phyloP scores from a whole-genome alignment of 2,329 filamentous ascomycete genomes.

The Fusarium pseudograminearum region DNA sequence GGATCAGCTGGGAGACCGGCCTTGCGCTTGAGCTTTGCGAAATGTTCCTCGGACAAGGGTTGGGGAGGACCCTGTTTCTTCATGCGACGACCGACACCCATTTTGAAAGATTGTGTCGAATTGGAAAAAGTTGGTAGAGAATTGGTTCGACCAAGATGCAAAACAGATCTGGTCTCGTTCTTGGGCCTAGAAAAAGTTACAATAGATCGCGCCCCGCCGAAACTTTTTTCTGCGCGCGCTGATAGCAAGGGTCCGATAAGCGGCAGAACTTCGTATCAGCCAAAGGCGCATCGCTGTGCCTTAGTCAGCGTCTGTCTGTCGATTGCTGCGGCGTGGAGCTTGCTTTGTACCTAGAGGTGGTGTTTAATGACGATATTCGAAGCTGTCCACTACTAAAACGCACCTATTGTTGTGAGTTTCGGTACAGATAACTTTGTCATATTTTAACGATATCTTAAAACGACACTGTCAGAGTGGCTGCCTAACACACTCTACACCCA shows the following conservation, averaged over 20 bases:
- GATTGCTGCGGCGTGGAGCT: constrained; percentile 28
- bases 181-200: constrained; percentile 40
- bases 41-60: constrained; percentile 82
- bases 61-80: constrained; percentile 93
- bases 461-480: not conserved
- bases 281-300: not conserved
- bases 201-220: constrained; percentile 51
- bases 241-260: constrained; percentile 50
- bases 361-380: constrained; percentile 40
- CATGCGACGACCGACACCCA: constrained; percentile 93
- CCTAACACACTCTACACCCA: not conserved
- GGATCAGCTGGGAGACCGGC: constrained; percentile 74
- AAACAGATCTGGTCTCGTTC: constrained; percentile 35
- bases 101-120: constrained; percentile 57
- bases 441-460: not conserved
- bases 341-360: constrained; percentile 14
- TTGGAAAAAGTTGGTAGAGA: constrained; percentile 16
- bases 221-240: constrained; percentile 53
- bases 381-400: constrained; percentile 3
- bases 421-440: not conserved
- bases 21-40: constrained; percentile 88
- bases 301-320: constrained; percentile 43
- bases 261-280: constrained; percentile 52
- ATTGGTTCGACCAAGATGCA: constrained; percentile 34
- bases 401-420: not conserved